Conservation (phyloP, 2,329 filamentous ascomycete species). For the Pseudogymnoascus verrucosus region DNA sequence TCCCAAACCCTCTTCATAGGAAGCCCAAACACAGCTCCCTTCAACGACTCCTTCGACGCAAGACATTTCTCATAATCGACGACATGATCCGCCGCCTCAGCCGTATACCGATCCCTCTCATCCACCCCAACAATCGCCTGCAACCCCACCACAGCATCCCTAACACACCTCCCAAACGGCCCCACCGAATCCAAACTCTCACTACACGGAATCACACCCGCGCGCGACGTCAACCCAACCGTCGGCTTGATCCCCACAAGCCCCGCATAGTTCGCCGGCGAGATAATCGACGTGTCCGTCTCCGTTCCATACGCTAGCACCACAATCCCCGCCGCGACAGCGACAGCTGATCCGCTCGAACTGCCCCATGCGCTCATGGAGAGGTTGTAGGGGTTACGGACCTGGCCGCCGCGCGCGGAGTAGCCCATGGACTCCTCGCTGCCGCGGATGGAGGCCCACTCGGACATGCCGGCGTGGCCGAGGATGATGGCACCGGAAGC, state of each 20-base stretch:
- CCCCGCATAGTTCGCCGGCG: slow-evolving; percentile 46
- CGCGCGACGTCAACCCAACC: slow-evolving; percentile 53
- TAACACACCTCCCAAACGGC: slow-evolving; percentile 52
- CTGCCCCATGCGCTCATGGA: slow-evolving; percentile 52
- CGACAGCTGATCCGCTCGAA: slow-evolving; percentile 53
- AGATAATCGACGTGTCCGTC: slow-evolving; percentile 55
- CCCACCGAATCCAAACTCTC: slow-evolving; percentile 59
- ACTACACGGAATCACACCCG: slow-evolving; percentile 56
- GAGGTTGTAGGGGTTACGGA: slow-evolving; percentile 49
- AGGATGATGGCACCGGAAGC: slow-evolving; percentile 55
- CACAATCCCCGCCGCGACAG: slow-evolving; percentile 26
- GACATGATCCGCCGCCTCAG: slow-evolving; percentile 20
- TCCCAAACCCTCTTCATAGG: slow-evolving; percentile 7
- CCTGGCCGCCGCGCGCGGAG: slow-evolving; percentile 55
- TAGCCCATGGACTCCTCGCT: slow-evolving; percentile 52
- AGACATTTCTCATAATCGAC: slow-evolving; percentile 6
- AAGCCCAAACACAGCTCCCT: slow-evolving; percentile 6
- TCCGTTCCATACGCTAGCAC: slow-evolving; percentile 47
- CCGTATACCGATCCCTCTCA: slow-evolving; percentile 51
- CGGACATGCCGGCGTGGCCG: slow-evolving; percentile 56
- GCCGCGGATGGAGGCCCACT: slow-evolving; percentile 56
- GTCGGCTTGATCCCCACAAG: slow-evolving; percentile 62
- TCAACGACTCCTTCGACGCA: slow-evolving; percentile 10
- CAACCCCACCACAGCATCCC: slow-evolving; percentile 55
- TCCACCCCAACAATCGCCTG: slow-evolving; percentile 54